Evolutionary conservation across 208 protist species (phyloP), one percentile per base, ranked within the genome.

Genomic region (Trypanosoma conorhini): DNA sequence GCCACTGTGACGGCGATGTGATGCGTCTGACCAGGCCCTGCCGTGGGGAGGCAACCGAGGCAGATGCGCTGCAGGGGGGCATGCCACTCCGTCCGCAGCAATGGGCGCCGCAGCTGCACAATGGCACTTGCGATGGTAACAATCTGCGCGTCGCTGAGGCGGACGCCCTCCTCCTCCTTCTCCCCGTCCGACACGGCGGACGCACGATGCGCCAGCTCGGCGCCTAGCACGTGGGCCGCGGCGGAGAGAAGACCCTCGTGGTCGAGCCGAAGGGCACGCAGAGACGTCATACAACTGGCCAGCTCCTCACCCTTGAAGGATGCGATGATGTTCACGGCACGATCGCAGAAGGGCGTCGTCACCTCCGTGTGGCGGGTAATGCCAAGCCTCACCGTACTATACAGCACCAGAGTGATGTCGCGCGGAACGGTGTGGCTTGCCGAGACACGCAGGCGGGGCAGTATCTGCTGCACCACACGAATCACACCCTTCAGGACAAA

Each of bases 401-500:
- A 93, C 12, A 96, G 70, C 17, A 79, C 68, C 24, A 92, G 71
- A n/a, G 78, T 81, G 30, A 94, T 83, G 33, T 96, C 91, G 10
- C 77, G 85, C 48, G 88, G 76, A 15, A 35, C 83, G 13, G 86
- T 74, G 21, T 81, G 65, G 8, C 71, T 72, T 60, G 72, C 78
- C 48, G 81, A 82, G 38, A 96, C 80, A 67, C 87, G 85, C 28
- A 94, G 79, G 22, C 91, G 91, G 22, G 86, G 80, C 50, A 96
- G 42, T 38, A 90, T 85, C 74, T 91, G 82, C 67, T 96, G 91
- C 55, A 91, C 89, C 5, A 93, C 88, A 7, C 85, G 79, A 64
- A 94, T 92, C 19, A 93, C 86, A 26, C 84, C 88, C 38, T 82
- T 83, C 31, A 96, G 66, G 8, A 93, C 77, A 76, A 88, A 92